Base-by-base conservation (phyloP, 805 yeast species). In the Lipomyces yamadae region DNA sequence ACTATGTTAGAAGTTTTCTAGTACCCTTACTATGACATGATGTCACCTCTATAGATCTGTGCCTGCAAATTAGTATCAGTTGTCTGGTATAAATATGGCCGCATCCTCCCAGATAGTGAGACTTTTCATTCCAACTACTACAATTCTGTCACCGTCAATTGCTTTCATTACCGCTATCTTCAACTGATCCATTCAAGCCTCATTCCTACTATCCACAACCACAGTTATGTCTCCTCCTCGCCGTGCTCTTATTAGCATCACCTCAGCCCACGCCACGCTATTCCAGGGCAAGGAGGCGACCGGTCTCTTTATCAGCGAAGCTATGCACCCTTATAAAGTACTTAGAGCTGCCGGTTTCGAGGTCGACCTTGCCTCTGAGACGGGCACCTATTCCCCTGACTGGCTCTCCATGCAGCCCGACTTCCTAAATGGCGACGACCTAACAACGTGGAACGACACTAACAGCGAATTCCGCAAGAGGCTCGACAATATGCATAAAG, bases 221-320 rank as follows among this genome's bases (percentile, higher is more conserved):
- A 39, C 45, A 39, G 15, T 15, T n/a, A 39, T 39, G 45, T 13
- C 45, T 39, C 45, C 18, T 39, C 45, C 45, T 39, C 45, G n/a
- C 15, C 45, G 45, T 4, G 54, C 54, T 50, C 33, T 50, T 11
- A 50, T 50, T 42, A 35, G 39, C 58, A 35, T 55, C 58, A 55
- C 58, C 18, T 29, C 34, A 11, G 37, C 37, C 52, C 10, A 15
- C 18, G 60, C 50, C n/a, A 76, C 74, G 11, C 85, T 87, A 79
- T 86, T 86, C 76, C 79, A 77, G 1, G 88, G 86, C 72, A 89
- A 89, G 48, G 68, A 78, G 62, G 84, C 83, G 66, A 85, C 90
- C 18, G 91, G 91, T 48, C 78, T 86, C 35, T 88, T 81, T 78
- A 81, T 81, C 72, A 76, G 81, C 24, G 91, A 87, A 76, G 90